Percentiles rank a stretch among this genome's conserved stretches.
These are phyloP conservation scores for Aspergillus sclerotioniger DNA, from an alignment of 495 filamentous ascomycete genomes.

Conservation along the genomic window DNA sequence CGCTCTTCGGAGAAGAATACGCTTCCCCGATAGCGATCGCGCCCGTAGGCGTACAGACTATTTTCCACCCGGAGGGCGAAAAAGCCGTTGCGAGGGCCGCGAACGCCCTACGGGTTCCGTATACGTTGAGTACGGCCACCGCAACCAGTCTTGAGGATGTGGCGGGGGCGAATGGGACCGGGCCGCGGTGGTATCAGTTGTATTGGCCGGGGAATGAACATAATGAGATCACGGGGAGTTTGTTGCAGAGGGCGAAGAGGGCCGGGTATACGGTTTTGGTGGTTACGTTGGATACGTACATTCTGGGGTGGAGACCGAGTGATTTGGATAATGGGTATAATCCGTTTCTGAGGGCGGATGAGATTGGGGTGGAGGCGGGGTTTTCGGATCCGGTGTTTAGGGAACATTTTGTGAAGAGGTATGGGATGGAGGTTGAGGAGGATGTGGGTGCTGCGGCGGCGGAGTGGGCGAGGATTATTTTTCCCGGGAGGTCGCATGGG, in stretches of 20 bases:
- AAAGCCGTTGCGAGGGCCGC: slow-evolving; percentile 42
- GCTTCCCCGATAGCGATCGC: slow-evolving; percentile 47
- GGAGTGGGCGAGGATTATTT: slow-evolving; percentile 46
- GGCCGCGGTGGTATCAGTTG: slow-evolving; percentile 56
- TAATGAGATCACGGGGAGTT: slow-evolving; percentile 49
- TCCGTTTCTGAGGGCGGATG: slow-evolving; percentile 50
- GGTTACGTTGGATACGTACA: slow-evolving; percentile 62
- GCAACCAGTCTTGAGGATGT: slow-evolving; percentile 43
- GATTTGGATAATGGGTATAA: slow-evolving; percentile 56
- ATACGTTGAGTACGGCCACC: slow-evolving; percentile 50
- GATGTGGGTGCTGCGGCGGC: slow-evolving; percentile 27
- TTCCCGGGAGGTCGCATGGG: slow-evolving; percentile 42
- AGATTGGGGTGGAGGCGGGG: slow-evolving; percentile 48
- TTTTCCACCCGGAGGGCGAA: slow-evolving; percentile 51
- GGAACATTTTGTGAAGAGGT: slow-evolving; percentile 36
- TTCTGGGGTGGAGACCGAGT: slow-evolving; percentile 55
- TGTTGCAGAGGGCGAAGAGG: slow-evolving; percentile 52
- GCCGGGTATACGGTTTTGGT: slow-evolving; percentile 55
- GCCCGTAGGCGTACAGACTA: slow-evolving; percentile 52
- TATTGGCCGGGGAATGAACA: slow-evolving; percentile 55
- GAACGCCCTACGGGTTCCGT: slow-evolving; percentile 43
- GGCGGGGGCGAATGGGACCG: slow-evolving; percentile 35
- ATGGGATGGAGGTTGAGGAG: slow-evolving; percentile 41
- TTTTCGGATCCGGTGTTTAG: slow-evolving; percentile 56
- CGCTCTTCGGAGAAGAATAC: slow-evolving; percentile 25